Evolutionary conservation across 2,329 filamentous ascomycete species (phyloP).

Genomic region (Dothistroma septosporum): DNA sequence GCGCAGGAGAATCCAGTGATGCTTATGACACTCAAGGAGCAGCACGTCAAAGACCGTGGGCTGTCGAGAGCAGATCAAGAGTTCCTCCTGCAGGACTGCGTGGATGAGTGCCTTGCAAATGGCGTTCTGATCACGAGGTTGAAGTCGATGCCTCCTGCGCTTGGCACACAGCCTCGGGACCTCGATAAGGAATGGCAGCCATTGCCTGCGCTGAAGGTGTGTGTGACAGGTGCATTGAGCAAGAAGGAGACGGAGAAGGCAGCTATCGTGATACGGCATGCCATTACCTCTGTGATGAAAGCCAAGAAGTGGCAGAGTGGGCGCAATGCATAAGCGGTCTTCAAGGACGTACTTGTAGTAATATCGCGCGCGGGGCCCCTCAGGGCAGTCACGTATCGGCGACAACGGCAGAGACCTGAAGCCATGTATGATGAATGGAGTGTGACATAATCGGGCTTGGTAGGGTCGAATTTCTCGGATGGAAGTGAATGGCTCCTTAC

Average conservation of each 20-base stretch:
- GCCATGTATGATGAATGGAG: background rate
- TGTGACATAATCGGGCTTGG: background rate
- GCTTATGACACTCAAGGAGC: constrained; percentile 76
- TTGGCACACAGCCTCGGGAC: constrained; percentile 63
- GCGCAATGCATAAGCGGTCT: background rate
- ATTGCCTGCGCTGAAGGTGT: constrained; percentile 84
- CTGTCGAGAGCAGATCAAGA: constrained; percentile 71
- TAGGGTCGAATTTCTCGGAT: background rate
- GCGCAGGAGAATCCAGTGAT: constrained; percentile 80
- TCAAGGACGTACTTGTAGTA: background rate
- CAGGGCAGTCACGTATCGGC: background rate
- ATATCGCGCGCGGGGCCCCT: background rate
- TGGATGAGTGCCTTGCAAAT: constrained; percentile 90
- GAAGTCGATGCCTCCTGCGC: constrained; percentile 63
- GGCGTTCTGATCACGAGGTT: constrained; percentile 84
- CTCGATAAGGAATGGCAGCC: constrained; percentile 58
- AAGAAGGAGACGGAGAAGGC: constrained; percentile 97
- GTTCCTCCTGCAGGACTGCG: constrained; percentile 76
- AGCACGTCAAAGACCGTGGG: constrained; percentile 68
- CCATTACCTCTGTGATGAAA: constrained; percentile 85
- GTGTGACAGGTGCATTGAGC: constrained; percentile 78
- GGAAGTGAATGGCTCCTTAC: background rate
- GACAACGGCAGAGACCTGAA: background rate
- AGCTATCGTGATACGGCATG: constrained; percentile 79
- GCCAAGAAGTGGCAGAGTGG: constrained; percentile 34